These are phyloP conservation scores for Exophiala spinifera DNA, from an alignment of 2,329 filamentous ascomycete species.

Conservation along the genomic window DNA sequence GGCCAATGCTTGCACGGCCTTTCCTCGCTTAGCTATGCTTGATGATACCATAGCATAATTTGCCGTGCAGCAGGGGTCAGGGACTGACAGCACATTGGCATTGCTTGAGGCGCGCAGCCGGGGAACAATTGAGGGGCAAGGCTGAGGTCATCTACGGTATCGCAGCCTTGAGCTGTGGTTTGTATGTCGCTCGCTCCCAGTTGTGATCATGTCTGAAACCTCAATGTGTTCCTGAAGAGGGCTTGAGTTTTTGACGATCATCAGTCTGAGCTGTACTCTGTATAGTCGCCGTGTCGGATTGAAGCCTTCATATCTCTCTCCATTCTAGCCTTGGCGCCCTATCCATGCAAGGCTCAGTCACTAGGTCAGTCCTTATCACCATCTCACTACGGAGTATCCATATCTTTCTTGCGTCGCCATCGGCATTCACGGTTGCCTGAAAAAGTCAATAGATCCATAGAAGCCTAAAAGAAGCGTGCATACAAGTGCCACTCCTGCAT, in stretches of 20 bases:
- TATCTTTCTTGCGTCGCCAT: not conserved
- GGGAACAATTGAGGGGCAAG: not conserved
- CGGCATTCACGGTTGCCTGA: not conserved
- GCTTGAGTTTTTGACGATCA: not conserved
- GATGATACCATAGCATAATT: not conserved
- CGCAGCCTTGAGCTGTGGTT: no score
- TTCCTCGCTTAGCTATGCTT: not conserved
- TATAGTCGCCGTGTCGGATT: not conserved
- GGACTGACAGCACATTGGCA: not conserved
- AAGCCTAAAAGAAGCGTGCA: not conserved
- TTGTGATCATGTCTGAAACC: no score
- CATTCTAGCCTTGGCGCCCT: not conserved
- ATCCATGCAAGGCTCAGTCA: not conserved
- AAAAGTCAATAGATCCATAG: not conserved
- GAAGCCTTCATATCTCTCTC: not conserved
- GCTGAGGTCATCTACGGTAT: not conserved
- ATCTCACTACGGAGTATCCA: not conserved
- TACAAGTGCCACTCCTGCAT: not conserved
- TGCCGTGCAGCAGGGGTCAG: not conserved
- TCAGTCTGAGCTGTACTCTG: not conserved
- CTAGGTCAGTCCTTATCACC: not conserved
- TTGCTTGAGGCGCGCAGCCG: not conserved
- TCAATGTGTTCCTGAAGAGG: no score
- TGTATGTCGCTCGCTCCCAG: no score
- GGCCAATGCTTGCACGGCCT: not conserved